Conservation (phyloP, 345 rosid genomes). For the Linum tenue region DNA sequence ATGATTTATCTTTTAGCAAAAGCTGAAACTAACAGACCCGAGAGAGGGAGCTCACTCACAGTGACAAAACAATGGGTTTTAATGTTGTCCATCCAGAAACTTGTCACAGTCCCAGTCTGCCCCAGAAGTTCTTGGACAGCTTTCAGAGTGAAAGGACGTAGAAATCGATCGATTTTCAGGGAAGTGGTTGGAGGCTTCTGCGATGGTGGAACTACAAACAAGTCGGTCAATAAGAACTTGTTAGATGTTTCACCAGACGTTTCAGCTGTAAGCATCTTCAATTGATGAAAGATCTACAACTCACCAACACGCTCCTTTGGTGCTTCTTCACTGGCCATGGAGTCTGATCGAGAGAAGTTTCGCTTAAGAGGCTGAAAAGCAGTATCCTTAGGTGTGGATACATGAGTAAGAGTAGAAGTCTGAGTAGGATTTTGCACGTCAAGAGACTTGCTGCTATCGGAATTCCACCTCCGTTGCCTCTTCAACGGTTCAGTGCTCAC, state of each 20-base stretch:
- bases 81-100: conserved; percentile 97
- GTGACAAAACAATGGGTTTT: conserved; percentile 94
- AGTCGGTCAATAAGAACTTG: background rate
- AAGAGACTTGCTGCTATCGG: conserved; percentile 51
- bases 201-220: conserved; percentile 71
- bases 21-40: background rate
- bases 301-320: conserved; percentile 85
- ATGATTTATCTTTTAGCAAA: too few relatives aligned
- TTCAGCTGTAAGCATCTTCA: background rate
- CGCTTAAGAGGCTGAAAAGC: conserved; percentile 33
- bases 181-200: conserved; percentile 69
- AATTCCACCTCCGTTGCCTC: conserved; percentile 85
- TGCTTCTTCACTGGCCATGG: conserved; percentile 49
- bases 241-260: conserved; percentile 6
- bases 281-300: conserved; percentile 14
- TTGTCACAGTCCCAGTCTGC: conserved; percentile 61
- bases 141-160: conserved; percentile 92
- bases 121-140: conserved; percentile 96
- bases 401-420: conserved; percentile 23
- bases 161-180: conserved; percentile 75
- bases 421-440: conserved; percentile 44
- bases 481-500: conserved; percentile 56
- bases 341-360: conserved; percentile 57
- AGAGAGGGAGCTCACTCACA: conserved; percentile 37
- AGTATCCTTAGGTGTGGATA: conserved; percentile 44